Evolutionary conservation across 495 filamentous ascomycete species (phyloP), one percentile per base, ranked within the genome.

Genomic region (Hypoxylon fragiforme): DNA sequence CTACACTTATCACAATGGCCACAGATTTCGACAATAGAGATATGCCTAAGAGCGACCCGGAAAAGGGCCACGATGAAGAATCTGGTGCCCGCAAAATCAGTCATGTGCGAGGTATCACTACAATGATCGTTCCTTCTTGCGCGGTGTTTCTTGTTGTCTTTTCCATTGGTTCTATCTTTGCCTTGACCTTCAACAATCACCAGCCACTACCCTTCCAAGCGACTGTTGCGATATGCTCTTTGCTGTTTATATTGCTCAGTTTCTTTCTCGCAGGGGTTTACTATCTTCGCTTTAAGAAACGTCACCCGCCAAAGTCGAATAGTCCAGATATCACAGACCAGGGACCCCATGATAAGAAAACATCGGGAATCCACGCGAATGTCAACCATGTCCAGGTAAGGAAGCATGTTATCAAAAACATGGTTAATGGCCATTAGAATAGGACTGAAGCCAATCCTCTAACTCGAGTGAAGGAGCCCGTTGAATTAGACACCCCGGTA

Each of bases 101-200:
- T 21, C 44, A 36, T n/a, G 34, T 65, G 7, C 50, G 51, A 32
- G 46, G 62, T n/a, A 48, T 62, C 42, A 67, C 61, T 8, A 57
- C 26, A 11, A 60, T 51, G 43, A 14, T 65, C 1, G 48, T 67
- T 7, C 64, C 62, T 18, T 51, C 48, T 11, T 59, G 43, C 24
- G 26, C 42, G 16, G 13, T 46, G 8, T 24, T 31, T 20, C 61
- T 67, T 15, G 36, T 62, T 11, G 4, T 53, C 15, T 46, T 67
- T 44, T 59, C 61, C 7, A 12, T 43, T 7, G 57, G 61, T 19
- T 54, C 19, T 15, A 44, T 64, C 15, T 44, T 67, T 22, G 24
- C 39, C 9, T 21, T 46, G 24, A 63, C 57, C 31, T 12, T 64
- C 6, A 2, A 16, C 16, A 38, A 31, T 35, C 5, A 53, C 15